These are phyloP conservation scores for Ettlia oleoabundans DNA, from an alignment of 139 green algal genomes.

Conservation along the genomic window DNA sequence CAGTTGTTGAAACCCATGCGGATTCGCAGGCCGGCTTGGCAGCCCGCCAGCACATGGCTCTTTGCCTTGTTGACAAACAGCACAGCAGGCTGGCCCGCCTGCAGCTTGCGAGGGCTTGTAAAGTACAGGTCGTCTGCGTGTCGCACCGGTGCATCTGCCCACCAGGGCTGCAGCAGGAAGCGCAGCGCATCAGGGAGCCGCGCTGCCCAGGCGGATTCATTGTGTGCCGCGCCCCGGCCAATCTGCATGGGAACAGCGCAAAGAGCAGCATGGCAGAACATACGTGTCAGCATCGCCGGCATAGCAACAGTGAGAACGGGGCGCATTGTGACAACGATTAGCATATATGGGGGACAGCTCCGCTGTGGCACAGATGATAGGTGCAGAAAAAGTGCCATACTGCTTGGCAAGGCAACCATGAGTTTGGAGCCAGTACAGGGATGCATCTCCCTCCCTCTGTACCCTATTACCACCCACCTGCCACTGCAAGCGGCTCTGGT, in stretches of 20 bases:
- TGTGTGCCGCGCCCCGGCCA: conserved; percentile 44
- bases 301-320: too few species aligned
- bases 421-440: too few species aligned
- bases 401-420: too few species aligned
- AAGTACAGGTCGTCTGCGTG: conserved; percentile 30
- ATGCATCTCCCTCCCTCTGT: background rate
- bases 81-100: conserved; percentile 18
- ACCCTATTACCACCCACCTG: background rate
- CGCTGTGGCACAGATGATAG: too few species aligned
- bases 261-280: too few species aligned
- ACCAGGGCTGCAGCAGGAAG: conserved; percentile 48
- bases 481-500: background rate
- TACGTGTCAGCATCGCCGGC: too few species aligned
- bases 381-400: too few species aligned
- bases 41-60: background rate
- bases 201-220: conserved; percentile 42
- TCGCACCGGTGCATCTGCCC: background rate
- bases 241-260: background rate
- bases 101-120: conserved; percentile 23
- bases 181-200: conserved; percentile 42
- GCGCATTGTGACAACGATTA: too few species aligned
- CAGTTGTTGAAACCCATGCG: conserved; percentile 19
- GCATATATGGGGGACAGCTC: too few species aligned
- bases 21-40: background rate
- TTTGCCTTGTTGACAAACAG: conserved; percentile 21